Evolutionary conservation across 2,329 filamentous ascomycete genomes (phyloP), one percentile per base, ranked within the genome.

Genomic region (Phaeosphaeriaceae sp.): DNA sequence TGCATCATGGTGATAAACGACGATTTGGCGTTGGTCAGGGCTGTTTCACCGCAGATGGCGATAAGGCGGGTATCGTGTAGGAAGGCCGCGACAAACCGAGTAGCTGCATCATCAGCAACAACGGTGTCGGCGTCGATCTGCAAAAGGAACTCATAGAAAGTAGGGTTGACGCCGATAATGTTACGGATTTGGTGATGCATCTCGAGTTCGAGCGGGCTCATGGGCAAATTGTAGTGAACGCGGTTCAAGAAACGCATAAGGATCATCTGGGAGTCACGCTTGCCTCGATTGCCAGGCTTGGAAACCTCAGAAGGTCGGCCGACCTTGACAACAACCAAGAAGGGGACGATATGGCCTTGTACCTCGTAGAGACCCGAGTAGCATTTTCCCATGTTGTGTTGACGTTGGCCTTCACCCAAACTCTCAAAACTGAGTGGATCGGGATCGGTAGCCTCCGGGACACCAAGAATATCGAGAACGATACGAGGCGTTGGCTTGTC

Each of bases 111-210:
- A 0, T 86, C 82, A 23, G 90, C 91, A 41, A 99, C 92, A 37
- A 96, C 88, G 0, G 94, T 99, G 79, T 99, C 94, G 66, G 94
- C 94, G 75, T 99, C 94, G 71, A 99, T 96, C 75, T 96, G 91
- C 42, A 99, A 79, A 75, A 97, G 85, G 72, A 91, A 99, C 72
- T 99, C 94, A 79, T 99, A 99, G 73, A 99, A 97, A 2, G 91
- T 96, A 0, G 94, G 94, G 74, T 99, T 97, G 61, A 99, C 94
- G 52, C 94, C 94, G 57, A 99, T 99, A 60, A 99, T 95, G 77
- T 99, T 99, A 52, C 92, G 87, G 67, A 99, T 96, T 70, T 99
- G 94, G 72, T 99, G 94, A 72, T 96, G 94, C 85, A 99, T 96
- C 74, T 99, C 94, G 46, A 99, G 83, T 74, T 99, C 94, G 63